A percentile compares a stretch with the other conserved stretches of the same genome.
phyloP scores from a whole-genome alignment of 2,329 filamentous ascomycete species.

The Bipolaris zeicola region DNA sequence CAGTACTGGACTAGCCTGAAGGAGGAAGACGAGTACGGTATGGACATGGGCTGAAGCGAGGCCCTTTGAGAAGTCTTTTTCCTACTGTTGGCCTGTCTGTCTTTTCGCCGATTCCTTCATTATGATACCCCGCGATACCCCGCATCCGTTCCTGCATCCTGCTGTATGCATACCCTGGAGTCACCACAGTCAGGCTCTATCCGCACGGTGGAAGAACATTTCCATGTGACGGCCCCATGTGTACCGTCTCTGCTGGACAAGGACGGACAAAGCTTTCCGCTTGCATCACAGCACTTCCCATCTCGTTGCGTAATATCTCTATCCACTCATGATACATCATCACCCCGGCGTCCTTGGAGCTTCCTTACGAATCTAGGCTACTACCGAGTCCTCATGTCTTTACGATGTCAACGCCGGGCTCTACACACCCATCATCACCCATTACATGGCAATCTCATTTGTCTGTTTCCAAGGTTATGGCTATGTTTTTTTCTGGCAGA shows the following conservation, averaged over 20 bases:
- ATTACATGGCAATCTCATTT: background rate
- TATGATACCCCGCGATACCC: slow-evolving; percentile 47
- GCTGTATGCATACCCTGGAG: slow-evolving; percentile 33
- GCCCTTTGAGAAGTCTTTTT: slow-evolving; percentile 4
- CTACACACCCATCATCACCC: background rate
- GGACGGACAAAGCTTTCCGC: slow-evolving; percentile 32
- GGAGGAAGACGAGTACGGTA: slow-evolving; percentile 89
- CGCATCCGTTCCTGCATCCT: slow-evolving; percentile 38
- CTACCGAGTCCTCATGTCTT: slow-evolving; percentile 7
- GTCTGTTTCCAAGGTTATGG: background rate
- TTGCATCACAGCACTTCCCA: slow-evolving; percentile 32
- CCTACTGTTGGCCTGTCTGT: slow-evolving; percentile 16
- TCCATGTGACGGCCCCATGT: slow-evolving; percentile 9
- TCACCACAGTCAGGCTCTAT: slow-evolving; percentile 12
- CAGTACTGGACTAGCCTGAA: slow-evolving; percentile 74
- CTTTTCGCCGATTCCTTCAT: slow-evolving; percentile 32
- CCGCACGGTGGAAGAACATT: slow-evolving; percentile 1
- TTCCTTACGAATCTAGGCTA: slow-evolving; percentile 15
- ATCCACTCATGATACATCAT: slow-evolving; percentile 18
- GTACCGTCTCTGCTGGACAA: slow-evolving; percentile 43
- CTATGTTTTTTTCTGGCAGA: background rate
- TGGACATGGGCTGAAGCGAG: slow-evolving; percentile 62
- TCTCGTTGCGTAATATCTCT: slow-evolving; percentile 43
- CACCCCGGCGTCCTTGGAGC: slow-evolving; percentile 27
- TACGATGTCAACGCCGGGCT: background rate